These are phyloP conservation scores for Penicillium sp. DNA, from an alignment of 2,329 filamentous ascomycete genomes.

Conservation along the genomic window DNA sequence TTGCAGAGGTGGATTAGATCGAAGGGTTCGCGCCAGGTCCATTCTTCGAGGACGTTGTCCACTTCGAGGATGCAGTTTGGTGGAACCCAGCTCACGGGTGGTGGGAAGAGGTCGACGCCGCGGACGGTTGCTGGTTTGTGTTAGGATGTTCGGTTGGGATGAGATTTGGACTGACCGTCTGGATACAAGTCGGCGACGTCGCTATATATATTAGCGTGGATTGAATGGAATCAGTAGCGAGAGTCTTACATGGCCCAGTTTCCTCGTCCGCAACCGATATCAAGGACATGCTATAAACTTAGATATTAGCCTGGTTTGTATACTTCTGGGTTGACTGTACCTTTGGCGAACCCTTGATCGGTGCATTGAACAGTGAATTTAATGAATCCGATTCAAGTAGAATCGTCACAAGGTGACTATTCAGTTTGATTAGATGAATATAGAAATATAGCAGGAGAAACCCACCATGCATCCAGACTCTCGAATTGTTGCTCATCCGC, in stretches of 20 bases:
- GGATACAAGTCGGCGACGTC: constrained; percentile 4
- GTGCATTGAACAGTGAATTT: constrained; percentile 1
- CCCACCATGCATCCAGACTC: constrained; percentile 2
- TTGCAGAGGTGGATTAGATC: constrained; percentile 14
- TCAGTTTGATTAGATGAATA: neutral
- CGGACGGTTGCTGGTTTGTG: neutral
- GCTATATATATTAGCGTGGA: neutral
- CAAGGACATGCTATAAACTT: constrained; percentile 1
- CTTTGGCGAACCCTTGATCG: neutral
- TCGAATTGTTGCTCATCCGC: constrained; percentile 8
- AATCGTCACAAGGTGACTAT: constrained; percentile 4
- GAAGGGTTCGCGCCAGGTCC: constrained; percentile 12
- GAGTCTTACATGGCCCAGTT: constrained; percentile 3
- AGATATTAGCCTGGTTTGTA: too few species aligned
- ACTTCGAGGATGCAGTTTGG: constrained; percentile 21
- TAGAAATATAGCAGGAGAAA: too few species aligned
- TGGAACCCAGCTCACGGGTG: constrained; percentile 12
- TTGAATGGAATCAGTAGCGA: neutral
- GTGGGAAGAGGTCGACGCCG: constrained; percentile 17
- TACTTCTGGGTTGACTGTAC: neutral
- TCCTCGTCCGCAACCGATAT: constrained; percentile 4
- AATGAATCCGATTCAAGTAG: constrained; percentile 1
- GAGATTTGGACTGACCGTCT: neutral
- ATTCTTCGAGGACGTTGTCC: constrained; percentile 14
- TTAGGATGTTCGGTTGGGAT: too few species aligned